phyloP scores from a whole-genome alignment of 495 filamentous ascomycete species.

The Endocarpon pusillum region DNA sequence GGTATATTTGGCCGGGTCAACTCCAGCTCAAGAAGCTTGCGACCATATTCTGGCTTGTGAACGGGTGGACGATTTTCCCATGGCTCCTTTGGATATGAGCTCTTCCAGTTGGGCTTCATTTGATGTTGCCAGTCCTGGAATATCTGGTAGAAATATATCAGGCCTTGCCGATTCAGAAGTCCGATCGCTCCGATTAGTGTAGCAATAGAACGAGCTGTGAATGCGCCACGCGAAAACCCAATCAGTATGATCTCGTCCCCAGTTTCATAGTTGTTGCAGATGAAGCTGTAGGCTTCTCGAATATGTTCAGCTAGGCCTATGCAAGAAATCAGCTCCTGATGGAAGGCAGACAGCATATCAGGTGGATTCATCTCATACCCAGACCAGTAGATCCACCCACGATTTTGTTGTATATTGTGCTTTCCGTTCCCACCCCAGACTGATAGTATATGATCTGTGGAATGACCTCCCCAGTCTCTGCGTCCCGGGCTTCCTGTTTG shows the following conservation, averaged over 20 bases:
- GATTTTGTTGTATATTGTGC: slow-evolving; percentile 24
- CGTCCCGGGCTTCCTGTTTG: slow-evolving; percentile 10
- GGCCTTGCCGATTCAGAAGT: slow-evolving; percentile 43
- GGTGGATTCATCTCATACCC: slow-evolving; percentile 27
- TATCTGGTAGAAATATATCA: slow-evolving; percentile 46
- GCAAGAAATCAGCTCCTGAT: slow-evolving; percentile 3
- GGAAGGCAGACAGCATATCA: slow-evolving; percentile 13
- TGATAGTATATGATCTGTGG: slow-evolving; percentile 39
- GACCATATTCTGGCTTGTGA: slow-evolving; percentile 2
- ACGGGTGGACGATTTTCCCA: not conserved
- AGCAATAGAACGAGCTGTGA: slow-evolving; percentile 44
- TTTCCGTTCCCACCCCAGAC: slow-evolving; percentile 33
- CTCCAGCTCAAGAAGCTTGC: slow-evolving; percentile 3
- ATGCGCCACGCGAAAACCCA: slow-evolving; percentile 61
- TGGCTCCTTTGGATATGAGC: slow-evolving; percentile 27
- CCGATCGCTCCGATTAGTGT: slow-evolving; percentile 41
- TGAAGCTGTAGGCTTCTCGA: slow-evolving; percentile 46
- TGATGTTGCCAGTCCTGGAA: slow-evolving; percentile 46
- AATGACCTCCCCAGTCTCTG: slow-evolving; percentile 14
- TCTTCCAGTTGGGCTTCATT: slow-evolving; percentile 19
- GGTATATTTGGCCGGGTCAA: slow-evolving; percentile 7
- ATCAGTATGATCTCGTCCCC: slow-evolving; percentile 55
- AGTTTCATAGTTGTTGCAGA: slow-evolving; percentile 46
- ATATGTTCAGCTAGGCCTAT: slow-evolving; percentile 30
- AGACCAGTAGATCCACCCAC: slow-evolving; percentile 33